Evolutionary conservation across 1,284 basidiomycete genomes (phyloP).

Genomic region (Naganishia liquefaciens): DNA sequence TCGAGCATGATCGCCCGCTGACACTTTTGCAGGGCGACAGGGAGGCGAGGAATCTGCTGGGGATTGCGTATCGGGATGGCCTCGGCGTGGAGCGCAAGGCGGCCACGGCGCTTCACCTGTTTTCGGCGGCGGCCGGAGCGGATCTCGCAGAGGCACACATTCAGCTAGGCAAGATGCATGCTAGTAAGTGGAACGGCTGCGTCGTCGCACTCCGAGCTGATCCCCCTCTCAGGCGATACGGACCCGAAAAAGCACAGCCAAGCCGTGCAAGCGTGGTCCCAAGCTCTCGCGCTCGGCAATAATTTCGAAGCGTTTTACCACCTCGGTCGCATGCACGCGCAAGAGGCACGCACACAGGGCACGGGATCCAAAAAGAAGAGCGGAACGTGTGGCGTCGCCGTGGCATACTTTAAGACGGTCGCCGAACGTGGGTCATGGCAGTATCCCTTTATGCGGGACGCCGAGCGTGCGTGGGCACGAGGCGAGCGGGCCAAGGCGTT

Average conservation of each 20-base stretch:
- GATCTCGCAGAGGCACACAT: constrained; percentile 89
- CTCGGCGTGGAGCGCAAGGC: constrained; percentile 63
- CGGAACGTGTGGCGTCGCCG: constrained; percentile 74
- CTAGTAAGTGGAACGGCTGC: constrained; percentile 58
- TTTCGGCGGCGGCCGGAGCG: constrained; percentile 75
- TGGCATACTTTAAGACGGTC: constrained; percentile 85
- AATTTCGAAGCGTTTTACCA: constrained; percentile 92
- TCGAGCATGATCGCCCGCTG: background rate
- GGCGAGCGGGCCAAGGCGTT: constrained; percentile 64
- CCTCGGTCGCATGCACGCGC: constrained; percentile 71
- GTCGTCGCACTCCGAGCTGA: background rate
- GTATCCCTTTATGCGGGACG: constrained; percentile 77
- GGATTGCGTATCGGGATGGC: constrained; percentile 89
- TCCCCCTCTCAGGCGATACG: constrained; percentile 8
- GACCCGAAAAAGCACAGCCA: constrained; percentile 39
- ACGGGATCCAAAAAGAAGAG: constrained; percentile 21
- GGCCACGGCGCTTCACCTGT: constrained; percentile 65
- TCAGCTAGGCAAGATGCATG: constrained; percentile 81
- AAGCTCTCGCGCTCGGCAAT: constrained; percentile 73
- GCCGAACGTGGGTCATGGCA: constrained; percentile 86
- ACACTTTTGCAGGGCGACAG: constrained; percentile 63
- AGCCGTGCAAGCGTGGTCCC: constrained; percentile 23
- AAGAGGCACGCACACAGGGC: constrained; percentile 56
- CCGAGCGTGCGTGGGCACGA: constrained; percentile 74
- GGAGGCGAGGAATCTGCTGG: constrained; percentile 84